Conservation (phyloP, 2,329 filamentous ascomycete genomes). For the Colletotrichum coccodes region DNA sequence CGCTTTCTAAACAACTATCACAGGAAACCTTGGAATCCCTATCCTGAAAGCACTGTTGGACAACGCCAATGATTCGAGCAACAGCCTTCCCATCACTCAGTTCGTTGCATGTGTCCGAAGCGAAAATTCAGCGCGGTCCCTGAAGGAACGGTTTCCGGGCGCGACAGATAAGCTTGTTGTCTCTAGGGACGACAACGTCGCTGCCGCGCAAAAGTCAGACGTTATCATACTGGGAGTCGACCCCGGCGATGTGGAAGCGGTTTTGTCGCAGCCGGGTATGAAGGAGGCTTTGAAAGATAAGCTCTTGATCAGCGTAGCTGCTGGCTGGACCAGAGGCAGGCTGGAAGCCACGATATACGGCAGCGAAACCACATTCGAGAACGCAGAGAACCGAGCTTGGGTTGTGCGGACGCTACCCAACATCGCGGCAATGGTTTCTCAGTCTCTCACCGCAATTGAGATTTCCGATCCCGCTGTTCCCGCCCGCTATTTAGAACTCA, state of each 20-base stretch:
- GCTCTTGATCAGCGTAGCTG: conserved; percentile 61
- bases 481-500: conserved; percentile 35
- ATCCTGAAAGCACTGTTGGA: conserved; percentile 39
- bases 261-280: conserved; percentile 49
- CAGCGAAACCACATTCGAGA: conserved; percentile 29
- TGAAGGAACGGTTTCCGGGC: conserved; percentile 36
- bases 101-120: conserved; percentile 44
- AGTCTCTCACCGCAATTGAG: conserved; percentile 47
- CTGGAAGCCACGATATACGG: conserved; percentile 50
- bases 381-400: conserved; percentile 34
- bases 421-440: conserved; percentile 44
- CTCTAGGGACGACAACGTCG: conserved; percentile 45
- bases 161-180: conserved; percentile 33
- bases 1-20: not conserved
- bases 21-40: conserved; percentile 45
- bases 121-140: conserved; percentile 35
- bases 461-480: conserved; percentile 36
- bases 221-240: conserved; percentile 59
- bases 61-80: conserved; percentile 8
- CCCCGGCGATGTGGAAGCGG: conserved; percentile 51
- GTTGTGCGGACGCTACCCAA: conserved; percentile 48
- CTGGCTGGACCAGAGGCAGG: conserved; percentile 56
- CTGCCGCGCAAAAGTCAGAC: conserved; percentile 46
- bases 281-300: conserved; percentile 51
- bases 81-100: conserved; percentile 36